phyloP scores from a whole-genome alignment of 495 filamentous ascomycete species.

The Podospora conica region DNA sequence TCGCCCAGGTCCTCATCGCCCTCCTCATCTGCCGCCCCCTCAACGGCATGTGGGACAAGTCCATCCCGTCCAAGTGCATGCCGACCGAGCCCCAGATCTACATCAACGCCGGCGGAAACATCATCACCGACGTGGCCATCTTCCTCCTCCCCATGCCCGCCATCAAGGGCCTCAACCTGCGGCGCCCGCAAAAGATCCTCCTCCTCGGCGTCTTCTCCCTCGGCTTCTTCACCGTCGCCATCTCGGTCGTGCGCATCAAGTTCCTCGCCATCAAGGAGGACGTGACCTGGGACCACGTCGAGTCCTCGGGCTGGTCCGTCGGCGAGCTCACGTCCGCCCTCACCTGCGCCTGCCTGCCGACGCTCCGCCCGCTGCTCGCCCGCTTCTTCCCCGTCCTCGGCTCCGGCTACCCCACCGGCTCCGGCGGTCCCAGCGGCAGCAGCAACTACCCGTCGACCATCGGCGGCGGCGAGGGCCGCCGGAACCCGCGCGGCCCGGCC shows the following conservation, averaged over 20 bases:
- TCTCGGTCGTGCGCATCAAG: constrained; percentile 51
- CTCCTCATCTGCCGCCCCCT: constrained; percentile 35
- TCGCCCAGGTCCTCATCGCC: constrained; percentile 34
- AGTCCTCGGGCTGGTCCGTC: constrained; percentile 52
- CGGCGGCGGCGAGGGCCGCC: background rate
- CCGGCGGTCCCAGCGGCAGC: background rate
- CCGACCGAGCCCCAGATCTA: constrained; percentile 20
- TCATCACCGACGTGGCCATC: constrained; percentile 45
- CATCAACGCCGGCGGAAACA: constrained; percentile 46
- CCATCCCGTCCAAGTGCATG: constrained; percentile 40
- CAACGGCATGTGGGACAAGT: constrained; percentile 33
- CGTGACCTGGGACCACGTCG: constrained; percentile 52
- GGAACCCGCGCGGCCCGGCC: background rate
- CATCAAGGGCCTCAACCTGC: constrained; percentile 17
- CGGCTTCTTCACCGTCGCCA: constrained; percentile 33
- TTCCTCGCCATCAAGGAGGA: constrained; percentile 44
- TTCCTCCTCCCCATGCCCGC: constrained; percentile 48
- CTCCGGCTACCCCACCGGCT: background rate
- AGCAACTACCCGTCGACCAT: background rate
- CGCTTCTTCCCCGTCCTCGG: background rate
- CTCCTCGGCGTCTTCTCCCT: constrained; percentile 26
- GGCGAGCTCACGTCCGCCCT: constrained; percentile 53
- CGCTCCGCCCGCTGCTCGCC: constrained; percentile 43
- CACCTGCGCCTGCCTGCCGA: constrained; percentile 51
- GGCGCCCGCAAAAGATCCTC: constrained; percentile 17